phyloP scores from a whole-genome alignment of 345 rosid genomes.

The Limnanthes douglasii region DNA sequence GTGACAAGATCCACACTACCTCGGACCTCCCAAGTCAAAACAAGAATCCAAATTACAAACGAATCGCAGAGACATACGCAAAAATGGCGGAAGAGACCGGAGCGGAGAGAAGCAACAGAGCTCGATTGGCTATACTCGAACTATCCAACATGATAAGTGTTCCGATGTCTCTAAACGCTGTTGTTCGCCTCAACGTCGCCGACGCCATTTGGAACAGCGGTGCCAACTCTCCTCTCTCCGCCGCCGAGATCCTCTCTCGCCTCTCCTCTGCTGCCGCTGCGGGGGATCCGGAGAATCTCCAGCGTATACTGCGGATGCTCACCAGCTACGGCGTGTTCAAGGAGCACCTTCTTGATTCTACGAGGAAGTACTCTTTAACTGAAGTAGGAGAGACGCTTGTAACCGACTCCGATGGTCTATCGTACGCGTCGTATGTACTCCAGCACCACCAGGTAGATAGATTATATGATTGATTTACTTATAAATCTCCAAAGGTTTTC shows the following conservation, averaged over 20 bases:
- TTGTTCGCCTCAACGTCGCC: conserved; percentile 51
- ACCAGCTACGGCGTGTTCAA: conserved; percentile 60
- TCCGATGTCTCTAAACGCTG: conserved; percentile 81
- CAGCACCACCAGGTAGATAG: conserved; percentile 98
- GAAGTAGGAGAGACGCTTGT: conserved; percentile 71
- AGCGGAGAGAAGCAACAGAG: conserved; percentile 35
- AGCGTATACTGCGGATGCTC: conserved; percentile 80
- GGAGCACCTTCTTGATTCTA: conserved; percentile 27
- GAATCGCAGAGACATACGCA: no score
- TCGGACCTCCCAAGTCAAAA: no score
- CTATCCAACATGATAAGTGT: conserved; percentile 91
- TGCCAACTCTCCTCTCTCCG: conserved; percentile 55
- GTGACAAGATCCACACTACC: no score
- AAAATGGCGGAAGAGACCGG: conserved; percentile 30
- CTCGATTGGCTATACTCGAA: conserved; percentile 53
- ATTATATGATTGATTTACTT: no score
- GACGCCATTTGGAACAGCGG: conserved; percentile 84
- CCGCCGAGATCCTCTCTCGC: conserved; percentile 54
- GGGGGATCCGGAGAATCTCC: conserved; percentile 61
- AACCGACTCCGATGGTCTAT: conserved; percentile 52
- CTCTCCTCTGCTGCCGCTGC: conserved; percentile 14
- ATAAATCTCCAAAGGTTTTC: no score
- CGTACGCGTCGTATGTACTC: conserved; percentile 68
- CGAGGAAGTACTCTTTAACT: conserved; percentile 51
- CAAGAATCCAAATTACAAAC: no score